A percentile compares a stretch with the other conserved stretches of the same genome.
Evolutionary conservation across 164 flowering plant genomes (phyloP).

Genomic region (Santalum album): DNA sequence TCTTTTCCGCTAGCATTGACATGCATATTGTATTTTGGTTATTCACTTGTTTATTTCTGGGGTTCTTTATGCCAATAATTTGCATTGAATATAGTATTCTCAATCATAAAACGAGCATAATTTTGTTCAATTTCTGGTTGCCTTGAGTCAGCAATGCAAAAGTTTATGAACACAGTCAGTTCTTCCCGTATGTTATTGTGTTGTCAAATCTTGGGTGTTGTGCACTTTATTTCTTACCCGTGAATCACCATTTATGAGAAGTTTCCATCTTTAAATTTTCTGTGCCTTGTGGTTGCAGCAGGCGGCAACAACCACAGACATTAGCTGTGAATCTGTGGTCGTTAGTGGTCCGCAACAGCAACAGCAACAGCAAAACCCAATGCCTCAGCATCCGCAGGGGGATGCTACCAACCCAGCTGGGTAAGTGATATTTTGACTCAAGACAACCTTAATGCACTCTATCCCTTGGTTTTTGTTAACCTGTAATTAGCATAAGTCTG

Average conservation of each 20-base stretch:
- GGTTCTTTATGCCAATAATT: too few relatives aligned
- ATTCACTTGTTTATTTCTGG: too few relatives aligned
- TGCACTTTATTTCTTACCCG: too few relatives aligned
- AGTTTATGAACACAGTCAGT: too few relatives aligned
- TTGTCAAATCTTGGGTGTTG: not conserved
- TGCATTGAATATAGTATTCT: too few relatives aligned
- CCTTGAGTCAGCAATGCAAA: too few relatives aligned
- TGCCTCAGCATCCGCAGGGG: slow-evolving; percentile 57
- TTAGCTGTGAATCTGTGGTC: slow-evolving; percentile 87
- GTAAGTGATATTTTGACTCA: slow-evolving; percentile 21
- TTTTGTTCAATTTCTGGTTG: not conserved
- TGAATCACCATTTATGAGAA: too few relatives aligned
- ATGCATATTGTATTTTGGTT: not conserved
- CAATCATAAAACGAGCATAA: too few relatives aligned
- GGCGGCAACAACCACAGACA: slow-evolving; percentile 64
- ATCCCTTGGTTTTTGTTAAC: not conserved
- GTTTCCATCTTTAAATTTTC: too few relatives aligned
- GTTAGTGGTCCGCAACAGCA: slow-evolving; percentile 61
- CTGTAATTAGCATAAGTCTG: not conserved
- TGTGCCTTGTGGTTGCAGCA: slow-evolving; percentile 12
- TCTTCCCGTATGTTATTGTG: too few relatives aligned
- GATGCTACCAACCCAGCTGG: slow-evolving; percentile 92
- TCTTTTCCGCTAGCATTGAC: too few relatives aligned
- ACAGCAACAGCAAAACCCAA: slow-evolving; percentile 68
- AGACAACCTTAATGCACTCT: not conserved